Evolutionary conservation across 306 rosid genomes (phyloP), one percentile per base, ranked within the genome.

Genomic region (Erythrophleum fordii): DNA sequence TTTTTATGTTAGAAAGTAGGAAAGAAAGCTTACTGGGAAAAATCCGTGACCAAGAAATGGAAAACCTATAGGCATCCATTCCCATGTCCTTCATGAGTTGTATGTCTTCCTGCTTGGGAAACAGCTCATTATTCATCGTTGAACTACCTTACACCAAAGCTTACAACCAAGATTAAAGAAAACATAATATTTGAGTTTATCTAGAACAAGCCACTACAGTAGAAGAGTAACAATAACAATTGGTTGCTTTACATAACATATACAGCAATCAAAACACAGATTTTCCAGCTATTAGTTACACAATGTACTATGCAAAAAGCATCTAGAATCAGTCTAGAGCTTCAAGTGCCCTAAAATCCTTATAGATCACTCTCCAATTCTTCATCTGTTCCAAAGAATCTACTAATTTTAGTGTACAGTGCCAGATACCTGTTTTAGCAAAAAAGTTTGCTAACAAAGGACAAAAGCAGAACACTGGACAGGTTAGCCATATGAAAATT

Each of bases 41-140:
- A 72, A 93, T 88, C 14, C 94, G 87, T 68, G 92, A 82, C 96
- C 97, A 93, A 17, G 96, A 85, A 74, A 93, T 91, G 29, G 97
- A 93, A 76, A 93, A 91, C 72, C 96, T 87, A 62, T 91, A 91
- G 39, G 96, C 92, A 82, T 91, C 97, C 94, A 93, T 72, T 68
- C 96, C 94, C 91, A 89, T 78, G 48, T 93, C 86, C 85, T 91
- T 88, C 92, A 93, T 89, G 5, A 89, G 88, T 60, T 85, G 85
- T 67, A 88, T 75, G 59, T 91, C 97, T 58, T 66, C 88, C 97
- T 93, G 87, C 45, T 71, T 75, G 48, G 60, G 77, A 56, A 67
- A 69, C 48, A 14, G 20, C 6, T 16, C 45, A 49, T 14, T 6
- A 28, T 25, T 26, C 39, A 0, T 3, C 26, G 39, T 60, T 5